phyloP scores from a whole-genome alignment of 345 rosid species.

The Cochlearia excelsa region DNA sequence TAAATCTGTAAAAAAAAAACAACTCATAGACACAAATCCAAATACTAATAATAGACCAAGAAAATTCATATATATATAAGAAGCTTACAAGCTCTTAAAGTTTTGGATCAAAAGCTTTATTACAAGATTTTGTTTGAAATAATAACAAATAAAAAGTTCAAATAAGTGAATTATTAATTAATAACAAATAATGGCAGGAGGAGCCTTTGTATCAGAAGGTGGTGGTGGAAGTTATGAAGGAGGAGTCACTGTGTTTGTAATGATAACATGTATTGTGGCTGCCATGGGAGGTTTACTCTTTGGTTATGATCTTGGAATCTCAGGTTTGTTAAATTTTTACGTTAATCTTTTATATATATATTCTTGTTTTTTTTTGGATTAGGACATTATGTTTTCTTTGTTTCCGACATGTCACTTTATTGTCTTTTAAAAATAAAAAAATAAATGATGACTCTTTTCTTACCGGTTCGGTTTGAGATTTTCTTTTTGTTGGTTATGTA shows the following conservation, averaged over 20 bases:
- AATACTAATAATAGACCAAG: slow-evolving; percentile 27
- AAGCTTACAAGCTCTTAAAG: slow-evolving; percentile 23
- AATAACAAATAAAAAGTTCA: neutral
- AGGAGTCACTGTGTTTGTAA: slow-evolving; percentile 44
- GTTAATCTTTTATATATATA: too few species aligned
- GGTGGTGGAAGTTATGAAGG: slow-evolving; percentile 41
- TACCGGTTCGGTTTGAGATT: too few species aligned
- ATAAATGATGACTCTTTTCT: too few species aligned
- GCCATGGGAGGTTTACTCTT: slow-evolving; percentile 62
- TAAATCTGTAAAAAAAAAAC: slow-evolving; percentile 1
- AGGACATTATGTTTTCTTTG: too few species aligned
- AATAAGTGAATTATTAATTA: slow-evolving; percentile 14
- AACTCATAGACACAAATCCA: slow-evolving; percentile 5
- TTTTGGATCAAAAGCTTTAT: slow-evolving; percentile 13
- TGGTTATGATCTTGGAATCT: slow-evolving; percentile 58
- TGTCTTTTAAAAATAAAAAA: too few species aligned
- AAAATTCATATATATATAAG: slow-evolving; percentile 12
- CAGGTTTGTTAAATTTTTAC: slow-evolving; percentile 26
- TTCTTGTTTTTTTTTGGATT: too few species aligned
- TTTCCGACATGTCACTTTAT: too few species aligned
- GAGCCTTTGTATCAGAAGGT: slow-evolving; percentile 41
- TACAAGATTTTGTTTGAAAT: slow-evolving; percentile 15
- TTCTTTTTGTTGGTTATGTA: too few species aligned
- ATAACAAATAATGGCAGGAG: slow-evolving; percentile 47
- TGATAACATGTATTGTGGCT: slow-evolving; percentile 49